Evolutionary conservation across 345 rosid species (phyloP).

Genomic region (Arabidopsis arenosa): DNA sequence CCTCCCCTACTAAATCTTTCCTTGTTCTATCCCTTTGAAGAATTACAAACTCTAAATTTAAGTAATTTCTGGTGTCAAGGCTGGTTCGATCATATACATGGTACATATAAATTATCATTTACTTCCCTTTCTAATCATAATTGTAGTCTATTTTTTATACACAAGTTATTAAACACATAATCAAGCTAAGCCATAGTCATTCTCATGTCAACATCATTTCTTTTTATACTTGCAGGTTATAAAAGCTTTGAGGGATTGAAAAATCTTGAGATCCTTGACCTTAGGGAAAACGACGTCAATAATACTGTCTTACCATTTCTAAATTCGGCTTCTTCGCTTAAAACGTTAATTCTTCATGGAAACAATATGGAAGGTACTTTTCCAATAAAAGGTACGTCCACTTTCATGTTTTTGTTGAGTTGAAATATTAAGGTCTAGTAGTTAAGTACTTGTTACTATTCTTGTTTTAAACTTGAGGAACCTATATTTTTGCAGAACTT

Average conservation of each 20-base stretch:
- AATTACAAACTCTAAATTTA: not conserved
- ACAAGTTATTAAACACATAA: not conserved
- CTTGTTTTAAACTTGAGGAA: no score
- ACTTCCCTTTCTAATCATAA: not conserved
- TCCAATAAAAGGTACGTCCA: slow-evolving; percentile 13
- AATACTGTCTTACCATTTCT: not conserved
- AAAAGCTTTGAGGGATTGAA: slow-evolving; percentile 17
- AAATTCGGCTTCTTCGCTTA: slow-evolving; percentile 17
- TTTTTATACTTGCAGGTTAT: slow-evolving; percentile 6
- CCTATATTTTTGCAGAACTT: not conserved
- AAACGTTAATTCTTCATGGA: slow-evolving; percentile 1
- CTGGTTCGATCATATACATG: slow-evolving; percentile 32
- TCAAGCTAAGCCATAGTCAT: not conserved
- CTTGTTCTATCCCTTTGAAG: slow-evolving; percentile 27
- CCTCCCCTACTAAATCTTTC: slow-evolving; percentile 28
- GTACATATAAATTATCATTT: not conserved
- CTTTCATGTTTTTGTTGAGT: not conserved
- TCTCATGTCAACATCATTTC: not conserved
- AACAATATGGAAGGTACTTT: not conserved
- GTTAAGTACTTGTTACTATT: not conserved
- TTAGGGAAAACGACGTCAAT: not conserved
- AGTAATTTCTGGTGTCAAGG: not conserved
- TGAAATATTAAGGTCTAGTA: not conserved
- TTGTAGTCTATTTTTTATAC: no score
- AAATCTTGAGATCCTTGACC: slow-evolving; percentile 8